phyloP scores from a whole-genome alignment of 2,329 filamentous ascomycete genomes.

The Elsinoe fawcettii region DNA sequence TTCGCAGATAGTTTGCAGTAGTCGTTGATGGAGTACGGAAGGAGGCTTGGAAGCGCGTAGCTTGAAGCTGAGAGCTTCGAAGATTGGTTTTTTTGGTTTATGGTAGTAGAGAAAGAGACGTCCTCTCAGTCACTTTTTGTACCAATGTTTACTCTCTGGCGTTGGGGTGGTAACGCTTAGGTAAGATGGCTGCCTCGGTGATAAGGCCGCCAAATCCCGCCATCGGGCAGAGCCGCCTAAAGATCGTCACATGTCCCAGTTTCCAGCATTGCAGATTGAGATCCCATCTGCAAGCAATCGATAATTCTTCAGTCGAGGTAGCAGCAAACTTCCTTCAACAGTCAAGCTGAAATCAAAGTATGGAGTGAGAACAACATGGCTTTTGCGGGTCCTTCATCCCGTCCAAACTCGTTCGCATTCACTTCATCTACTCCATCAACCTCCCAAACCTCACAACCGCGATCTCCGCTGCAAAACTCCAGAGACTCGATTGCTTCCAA shows the following conservation, averaged over 20 bases:
- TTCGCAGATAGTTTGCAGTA: slow-evolving; percentile 32
- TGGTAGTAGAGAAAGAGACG: slow-evolving; percentile 22
- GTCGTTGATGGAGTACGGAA: slow-evolving; percentile 23
- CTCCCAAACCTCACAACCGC: background rate
- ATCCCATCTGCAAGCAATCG: background rate
- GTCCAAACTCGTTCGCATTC: background rate
- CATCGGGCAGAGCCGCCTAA: slow-evolving; percentile 8
- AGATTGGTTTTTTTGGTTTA: slow-evolving; percentile 20
- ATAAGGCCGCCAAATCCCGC: background rate
- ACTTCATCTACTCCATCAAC: background rate
- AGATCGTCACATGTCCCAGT: slow-evolving; percentile 10
- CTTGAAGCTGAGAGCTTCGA: slow-evolving; percentile 21
- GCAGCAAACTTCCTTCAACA: background rate
- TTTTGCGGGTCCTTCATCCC: slow-evolving; percentile 4
- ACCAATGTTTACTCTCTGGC: slow-evolving; percentile 12
- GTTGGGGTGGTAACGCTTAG: slow-evolving; percentile 15
- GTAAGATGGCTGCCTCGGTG: background rate
- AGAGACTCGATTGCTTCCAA: slow-evolving; percentile 38
- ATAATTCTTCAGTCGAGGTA: slow-evolving; percentile 1
- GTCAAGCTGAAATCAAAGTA: background rate
- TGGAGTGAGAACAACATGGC: slow-evolving; percentile 11
- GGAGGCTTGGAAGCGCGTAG: slow-evolving; percentile 19
- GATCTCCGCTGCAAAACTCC: slow-evolving; percentile 20
- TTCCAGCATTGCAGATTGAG: background rate
- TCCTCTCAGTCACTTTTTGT: slow-evolving; percentile 10